Percentiles rank a stretch among this genome's conserved stretches.
These are phyloP conservation scores for Backusella westeae DNA, from an alignment of 192 early-diverging fungal species.

Conservation along the genomic window DNA sequence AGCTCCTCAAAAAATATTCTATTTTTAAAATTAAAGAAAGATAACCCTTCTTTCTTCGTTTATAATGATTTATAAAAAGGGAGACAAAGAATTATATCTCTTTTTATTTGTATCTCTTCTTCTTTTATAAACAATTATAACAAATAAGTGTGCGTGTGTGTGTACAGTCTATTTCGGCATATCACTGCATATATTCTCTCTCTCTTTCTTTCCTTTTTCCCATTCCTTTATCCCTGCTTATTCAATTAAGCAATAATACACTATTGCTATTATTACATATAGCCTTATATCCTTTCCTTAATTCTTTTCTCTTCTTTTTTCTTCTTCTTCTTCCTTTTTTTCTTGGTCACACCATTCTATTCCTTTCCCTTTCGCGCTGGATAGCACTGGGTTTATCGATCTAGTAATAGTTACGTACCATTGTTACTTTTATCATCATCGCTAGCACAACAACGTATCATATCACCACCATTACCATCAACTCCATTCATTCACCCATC, in stretches of 20 bases:
- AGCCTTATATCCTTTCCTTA: background rate
- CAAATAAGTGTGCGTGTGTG: background rate
- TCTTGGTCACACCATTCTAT: background rate
- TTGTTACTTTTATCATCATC: too few relatives aligned
- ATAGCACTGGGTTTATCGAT: background rate
- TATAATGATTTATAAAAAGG: background rate
- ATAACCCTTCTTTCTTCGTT: background rate
- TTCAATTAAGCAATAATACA: conserved; percentile 3
- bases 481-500: background rate
- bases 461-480: background rate
- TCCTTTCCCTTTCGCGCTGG: background rate
- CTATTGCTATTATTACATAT: background rate
- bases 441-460: background rate
- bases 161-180: background rate
- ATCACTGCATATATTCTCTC: background rate
- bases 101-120: background rate
- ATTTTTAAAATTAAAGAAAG: background rate
- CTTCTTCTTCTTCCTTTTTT: background rate
- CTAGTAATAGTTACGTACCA: background rate
- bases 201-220: background rate
- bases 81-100: background rate
- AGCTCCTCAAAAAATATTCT: background rate
- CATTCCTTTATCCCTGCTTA: conserved; percentile 2
- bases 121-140: background rate
- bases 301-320: background rate